Evolutionary conservation across 2,329 filamentous ascomycete species (phyloP), one percentile per base, ranked within the genome.

Genomic region (Sporothrix variecibatus): DNA sequence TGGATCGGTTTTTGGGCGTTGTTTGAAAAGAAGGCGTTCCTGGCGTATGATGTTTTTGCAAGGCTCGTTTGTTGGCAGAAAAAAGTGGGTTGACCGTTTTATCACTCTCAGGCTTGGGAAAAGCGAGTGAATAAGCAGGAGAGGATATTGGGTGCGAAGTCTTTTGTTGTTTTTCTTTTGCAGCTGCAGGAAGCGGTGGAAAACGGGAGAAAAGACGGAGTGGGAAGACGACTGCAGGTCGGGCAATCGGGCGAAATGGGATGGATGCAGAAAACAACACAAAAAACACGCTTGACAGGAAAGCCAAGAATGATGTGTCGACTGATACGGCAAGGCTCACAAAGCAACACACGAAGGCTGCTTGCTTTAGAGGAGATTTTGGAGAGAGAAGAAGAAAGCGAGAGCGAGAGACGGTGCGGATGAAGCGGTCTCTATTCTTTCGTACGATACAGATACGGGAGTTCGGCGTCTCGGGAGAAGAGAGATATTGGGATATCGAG

Each of bases 391-490:
- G 15, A 23, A 46, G 43, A 40, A 38, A 62, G 58, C 58, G 58
- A 62, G 58, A 67, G 62, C 62, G 43, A 68, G 23, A 68, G 65
- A n/a, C 64, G 23, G 31, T 67, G 65, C 65, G 7, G 15, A 40
- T 12, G 38, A 26, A 64, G 62, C 26, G 17, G 65, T 46, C 26
- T 68, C 65, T 68, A 20, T 31, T 49, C 11, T 17, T 53, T 72
- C 58, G 70, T 64, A 72, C 70, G 70, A 64, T 72, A 64, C 56
- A 64, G 56, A 72, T 64, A 62, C 46, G 46, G 26, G 17, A 15
- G 67, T 31, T 53, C 17, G 46, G 46, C 67, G 67, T 51, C 31
- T 49, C 46, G 5, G 65, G 43, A 68, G 46, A 34, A n/a, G 9
- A 62, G 43, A 34, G 28, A 68, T 34, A 49, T 34, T 8, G 34